phyloP scores from a whole-genome alignment of 495 filamentous ascomycete species.

The Cercophora newfieldiana region DNA sequence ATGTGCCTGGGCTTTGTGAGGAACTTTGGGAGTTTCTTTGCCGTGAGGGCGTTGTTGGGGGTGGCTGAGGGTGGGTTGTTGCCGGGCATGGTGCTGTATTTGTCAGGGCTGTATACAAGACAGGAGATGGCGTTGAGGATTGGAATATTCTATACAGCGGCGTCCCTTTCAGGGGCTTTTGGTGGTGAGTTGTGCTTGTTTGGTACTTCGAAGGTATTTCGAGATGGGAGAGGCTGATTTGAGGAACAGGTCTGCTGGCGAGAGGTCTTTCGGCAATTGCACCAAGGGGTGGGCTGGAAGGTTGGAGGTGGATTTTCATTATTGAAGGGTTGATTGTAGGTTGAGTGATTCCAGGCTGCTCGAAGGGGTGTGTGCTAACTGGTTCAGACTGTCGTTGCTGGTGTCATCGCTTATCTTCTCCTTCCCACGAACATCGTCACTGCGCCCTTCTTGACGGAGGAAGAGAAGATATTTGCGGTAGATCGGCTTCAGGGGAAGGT shows the following conservation, averaged over 20 bases:
- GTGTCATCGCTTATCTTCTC: conserved; percentile 53
- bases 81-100: conserved; percentile 53
- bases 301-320: conserved; percentile 57
- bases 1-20: conserved; percentile 76
- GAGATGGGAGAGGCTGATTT: conserved; percentile 12
- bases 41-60: conserved; percentile 76
- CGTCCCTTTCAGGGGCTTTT: conserved; percentile 58
- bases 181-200: conserved; percentile 40
- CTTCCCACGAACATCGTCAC: conserved; percentile 60
- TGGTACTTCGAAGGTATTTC: not conserved
- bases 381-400: conserved; percentile 53
- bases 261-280: conserved; percentile 44
- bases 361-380: conserved; percentile 16
- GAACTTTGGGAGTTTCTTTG: conserved; percentile 72
- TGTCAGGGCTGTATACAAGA: conserved; percentile 49
- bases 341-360: conserved; percentile 13
- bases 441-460: conserved; percentile 51
- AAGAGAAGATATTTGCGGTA: conserved; percentile 45
- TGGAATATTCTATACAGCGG: conserved; percentile 55
- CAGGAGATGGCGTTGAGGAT: conserved; percentile 55
- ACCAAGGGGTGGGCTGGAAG: conserved; percentile 40
- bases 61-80: conserved; percentile 52
- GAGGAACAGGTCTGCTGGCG: conserved; percentile 44
- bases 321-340: conserved; percentile 51
- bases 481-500: conserved; percentile 38